A percentile compares a stretch with the other conserved stretches of the same genome.
Conservation (phyloP, 352 stramenopile genomes). For the Pythium grandisporangium region DNA sequence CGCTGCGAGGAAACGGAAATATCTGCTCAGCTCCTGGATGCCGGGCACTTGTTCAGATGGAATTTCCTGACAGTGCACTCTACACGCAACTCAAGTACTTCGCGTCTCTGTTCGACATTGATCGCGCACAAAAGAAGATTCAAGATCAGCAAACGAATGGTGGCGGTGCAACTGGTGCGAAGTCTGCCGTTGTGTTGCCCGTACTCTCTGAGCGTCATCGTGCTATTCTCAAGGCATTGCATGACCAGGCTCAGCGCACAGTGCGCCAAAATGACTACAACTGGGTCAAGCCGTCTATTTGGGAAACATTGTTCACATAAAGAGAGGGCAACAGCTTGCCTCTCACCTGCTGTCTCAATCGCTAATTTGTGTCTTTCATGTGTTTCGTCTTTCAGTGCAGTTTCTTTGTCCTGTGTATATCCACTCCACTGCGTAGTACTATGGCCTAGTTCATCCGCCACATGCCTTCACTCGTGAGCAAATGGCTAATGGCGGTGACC, state of each 20-base stretch:
- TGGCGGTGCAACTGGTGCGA: slow-evolving; percentile 3
- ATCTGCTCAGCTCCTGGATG: slow-evolving; percentile 90
- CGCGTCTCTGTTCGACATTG: slow-evolving; percentile 93
- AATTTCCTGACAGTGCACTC: slow-evolving; percentile 86
- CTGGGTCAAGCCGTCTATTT: slow-evolving; percentile 90
- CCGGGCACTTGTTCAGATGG: slow-evolving; percentile 81
- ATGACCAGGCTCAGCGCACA: slow-evolving; percentile 64
- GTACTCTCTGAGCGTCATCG: slow-evolving; percentile 53
- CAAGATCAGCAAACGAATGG: slow-evolving; percentile 40
- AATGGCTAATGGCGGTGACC: slow-evolving; percentile 65
- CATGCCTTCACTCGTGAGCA: slow-evolving; percentile 82
- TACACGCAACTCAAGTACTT: slow-evolving; percentile 98
- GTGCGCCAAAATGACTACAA: slow-evolving; percentile 90
- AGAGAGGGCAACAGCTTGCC: too few relatives aligned
- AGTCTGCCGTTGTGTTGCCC: slow-evolving; percentile 22
- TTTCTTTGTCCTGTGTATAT: too few relatives aligned
- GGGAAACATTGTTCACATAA: slow-evolving; percentile 77
- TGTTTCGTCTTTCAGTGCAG: too few relatives aligned
- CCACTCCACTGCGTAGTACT: too few relatives aligned
- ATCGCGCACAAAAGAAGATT: slow-evolving; percentile 82
- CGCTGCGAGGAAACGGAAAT: slow-evolving; percentile 87
- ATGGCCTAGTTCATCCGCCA: too few relatives aligned
- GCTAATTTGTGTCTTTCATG: too few relatives aligned
- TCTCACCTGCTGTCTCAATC: too few relatives aligned
- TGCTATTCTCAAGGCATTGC: slow-evolving; percentile 69